Evolutionary conservation across 2,329 filamentous ascomycete genomes (phyloP), one percentile per base, ranked within the genome.

Genomic region (Westerdykella sp.): DNA sequence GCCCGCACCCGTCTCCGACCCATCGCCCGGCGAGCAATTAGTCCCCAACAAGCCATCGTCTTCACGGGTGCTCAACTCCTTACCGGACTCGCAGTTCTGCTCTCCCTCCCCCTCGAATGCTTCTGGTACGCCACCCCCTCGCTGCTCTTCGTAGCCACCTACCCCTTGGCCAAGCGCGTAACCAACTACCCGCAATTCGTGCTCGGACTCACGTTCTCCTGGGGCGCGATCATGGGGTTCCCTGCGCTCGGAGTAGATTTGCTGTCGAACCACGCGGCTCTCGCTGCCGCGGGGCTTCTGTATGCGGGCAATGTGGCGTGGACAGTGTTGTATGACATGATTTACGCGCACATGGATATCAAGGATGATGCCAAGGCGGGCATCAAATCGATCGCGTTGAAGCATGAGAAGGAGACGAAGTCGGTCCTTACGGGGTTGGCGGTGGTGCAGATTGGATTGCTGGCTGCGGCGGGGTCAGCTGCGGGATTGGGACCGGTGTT

Each of bases 271-370:
- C 69, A 69, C 16, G 66, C 78, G 1, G 84, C 85, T 2, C 62
- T 87, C 45, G 72, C 75, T 4, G 81, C 84, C 1, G 85, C 85
- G 1, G 79, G 74, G 2, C 79, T 78, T 44, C 70, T 95, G 39
- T 94, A 94, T 62, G 70, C 77, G 10, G 88, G 84, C 35, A 93
- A 89, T 55, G 74, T 93, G 18, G 81, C 86, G 3, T 95, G 89
- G 89, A 94, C 87, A 0, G 77, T 94, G 21, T 69, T 94, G 32
- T 95, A 94, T 65, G 88, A 95, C 64, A 94, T 93, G 80, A 88
- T 95, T 25, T 95, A 95, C 65, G 88, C 88, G 12, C 88, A 94
- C 63, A 91, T 93, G 82, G 88, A 95, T 57, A 84, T 91, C 64
- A 83, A 83, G 58, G 87, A 95, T 55, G 88, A 95, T 60, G 81